These are phyloP conservation scores for Gynostemma pentaphyllum DNA, from an alignment of 306 rosid genomes.

Conservation along the genomic window DNA sequence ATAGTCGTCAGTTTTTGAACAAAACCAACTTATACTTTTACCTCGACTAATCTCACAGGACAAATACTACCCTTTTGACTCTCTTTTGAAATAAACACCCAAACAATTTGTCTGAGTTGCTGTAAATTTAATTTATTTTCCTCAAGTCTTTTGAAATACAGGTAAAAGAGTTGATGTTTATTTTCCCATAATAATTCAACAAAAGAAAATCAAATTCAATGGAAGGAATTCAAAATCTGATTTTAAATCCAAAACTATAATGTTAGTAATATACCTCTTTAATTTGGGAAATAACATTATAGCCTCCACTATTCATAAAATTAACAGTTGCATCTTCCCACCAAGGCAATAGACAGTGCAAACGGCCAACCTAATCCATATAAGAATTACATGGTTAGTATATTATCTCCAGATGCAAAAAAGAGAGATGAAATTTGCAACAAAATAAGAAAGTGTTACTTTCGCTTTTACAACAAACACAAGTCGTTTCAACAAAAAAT, in stretches of 20 bases:
- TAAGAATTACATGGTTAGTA: neutral
- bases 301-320: conserved; percentile 43
- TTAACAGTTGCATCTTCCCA: conserved; percentile 41
- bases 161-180: neutral
- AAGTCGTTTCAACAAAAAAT: neutral
- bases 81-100: neutral
- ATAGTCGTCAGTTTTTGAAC: no score
- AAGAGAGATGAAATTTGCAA: neutral
- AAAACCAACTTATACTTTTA: no score
- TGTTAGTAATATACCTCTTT: conserved; percentile 25
- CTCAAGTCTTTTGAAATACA: neutral
- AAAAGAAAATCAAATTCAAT: neutral
- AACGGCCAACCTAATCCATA: conserved; percentile 35
- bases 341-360: conserved; percentile 49
- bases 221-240: neutral
- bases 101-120: neutral
- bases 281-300: conserved; percentile 29
- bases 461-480: neutral
- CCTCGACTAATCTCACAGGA: no score
- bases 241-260: neutral
- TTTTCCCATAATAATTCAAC: neutral
- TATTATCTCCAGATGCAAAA: neutral
- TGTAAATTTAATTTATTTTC: neutral
- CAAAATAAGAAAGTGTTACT: neutral
- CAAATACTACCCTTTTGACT: no score